Base-by-base conservation (phyloP, 2,329 filamentous ascomycete genomes). In the Scedosporium minutisporum region DNA sequence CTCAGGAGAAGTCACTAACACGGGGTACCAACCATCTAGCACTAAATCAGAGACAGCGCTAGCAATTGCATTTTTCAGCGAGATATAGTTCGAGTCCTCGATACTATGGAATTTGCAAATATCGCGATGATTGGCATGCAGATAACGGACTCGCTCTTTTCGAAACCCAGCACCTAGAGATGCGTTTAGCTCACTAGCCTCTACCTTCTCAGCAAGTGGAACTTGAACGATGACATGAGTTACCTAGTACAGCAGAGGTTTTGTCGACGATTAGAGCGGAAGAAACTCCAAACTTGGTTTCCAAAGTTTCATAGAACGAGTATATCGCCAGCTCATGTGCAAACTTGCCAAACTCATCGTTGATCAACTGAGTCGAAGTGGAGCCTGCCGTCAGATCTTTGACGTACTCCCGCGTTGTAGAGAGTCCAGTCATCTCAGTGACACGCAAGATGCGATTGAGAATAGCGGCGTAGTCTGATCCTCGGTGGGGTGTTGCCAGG, bases 271-370 rank as follows among this genome's bases (percentile, higher is more conserved):
- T 67, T 4, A 73, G 48, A 10, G 53, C 57, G 4, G 67, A 70
- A 3, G 63, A 58, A 18, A 67, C 12, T 0, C 67, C 66, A 6
- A 71, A 21, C 18, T 65, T 70, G 29, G 65, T 72, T 27, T 65
- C 62, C 3, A 72, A 33, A 1, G 73, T 74, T 62, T 75, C 73
- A 46, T 70, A 75, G 63, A 75, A 75, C 0, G 74, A 75, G 58
- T 67, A 72, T 7, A 75, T 67, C 0, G 63, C 58, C 6, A 74
- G 46, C 5, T 70, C 67, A 14, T 66, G 51, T 0, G 67, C 66
- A 58, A 64, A 65, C 57, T 69, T 68, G 2, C 65, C 61, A 64
- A 75, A 74, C 1, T 71, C 69, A 9, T 74, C 70, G 60, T 76
- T 74, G 61, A 75, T 73, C 2, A 68, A 55, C 33, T 70, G 65